These are phyloP conservation scores for Musa balbisiana DNA, from an alignment of 202 grass and related monocot genomes.

Conservation along the genomic window DNA sequence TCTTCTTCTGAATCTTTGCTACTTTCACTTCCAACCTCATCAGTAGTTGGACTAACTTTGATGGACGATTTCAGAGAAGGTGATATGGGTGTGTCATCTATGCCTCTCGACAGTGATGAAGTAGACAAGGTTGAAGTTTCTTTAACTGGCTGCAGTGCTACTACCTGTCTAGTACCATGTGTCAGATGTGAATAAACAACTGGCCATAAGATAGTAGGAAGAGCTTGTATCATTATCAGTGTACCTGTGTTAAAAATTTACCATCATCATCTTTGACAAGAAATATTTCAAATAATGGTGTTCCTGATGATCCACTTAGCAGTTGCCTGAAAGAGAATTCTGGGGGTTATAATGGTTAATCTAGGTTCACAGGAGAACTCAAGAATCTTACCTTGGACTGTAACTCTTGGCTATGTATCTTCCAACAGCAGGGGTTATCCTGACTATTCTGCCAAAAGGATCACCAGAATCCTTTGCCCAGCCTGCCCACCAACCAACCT, in stretches of 20 bases:
- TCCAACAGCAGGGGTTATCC: constrained; percentile 67
- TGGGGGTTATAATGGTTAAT: constrained; percentile 18
- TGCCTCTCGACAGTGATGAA: constrained; percentile 13
- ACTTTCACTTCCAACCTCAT: constrained; percentile 25
- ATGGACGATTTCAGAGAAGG: constrained; percentile 25
- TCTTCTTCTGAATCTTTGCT: constrained; percentile 31
- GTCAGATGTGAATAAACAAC: constrained; percentile 26
- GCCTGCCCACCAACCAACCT: constrained; percentile 97
- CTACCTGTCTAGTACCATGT: constrained; percentile 73
- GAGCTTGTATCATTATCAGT: constrained; percentile 2
- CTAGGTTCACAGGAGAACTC: not conserved
- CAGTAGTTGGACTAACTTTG: constrained; percentile 27
- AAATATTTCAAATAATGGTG: constrained; percentile 82
- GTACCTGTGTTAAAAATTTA: constrained; percentile 72
- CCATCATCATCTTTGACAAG: constrained; percentile 58
- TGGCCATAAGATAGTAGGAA: not conserved
- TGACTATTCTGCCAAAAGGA: constrained; percentile 70
- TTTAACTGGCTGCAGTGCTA: constrained; percentile 57
- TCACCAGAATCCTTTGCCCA: constrained; percentile 63
- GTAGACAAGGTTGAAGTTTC: constrained; percentile 41
- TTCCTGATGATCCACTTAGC: constrained; percentile 67
- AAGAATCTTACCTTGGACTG: constrained; percentile 54
- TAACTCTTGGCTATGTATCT: constrained; percentile 94
- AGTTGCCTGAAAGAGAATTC: constrained; percentile 49
- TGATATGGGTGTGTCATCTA: constrained; percentile 30